Evolutionary conservation across 1,284 basidiomycete species (phyloP).

Genomic region (Boletus mariae): DNA sequence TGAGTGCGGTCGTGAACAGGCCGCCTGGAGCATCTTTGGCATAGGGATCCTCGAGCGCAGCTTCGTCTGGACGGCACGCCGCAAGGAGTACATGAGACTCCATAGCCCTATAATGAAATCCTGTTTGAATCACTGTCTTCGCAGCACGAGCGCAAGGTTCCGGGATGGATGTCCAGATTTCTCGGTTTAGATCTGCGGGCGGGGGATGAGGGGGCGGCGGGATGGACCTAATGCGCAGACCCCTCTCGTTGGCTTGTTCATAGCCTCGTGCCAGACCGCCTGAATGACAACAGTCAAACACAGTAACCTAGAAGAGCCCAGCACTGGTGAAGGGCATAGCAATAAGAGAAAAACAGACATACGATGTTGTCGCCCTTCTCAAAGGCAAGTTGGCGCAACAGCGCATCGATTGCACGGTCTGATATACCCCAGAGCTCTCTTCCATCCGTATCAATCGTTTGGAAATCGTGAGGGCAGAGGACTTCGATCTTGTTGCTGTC

Average conservation of each 20-base stretch:
- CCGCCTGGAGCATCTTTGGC: slow-evolving; percentile 10
- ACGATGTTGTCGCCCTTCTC: slow-evolving; percentile 59
- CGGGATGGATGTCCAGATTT: slow-evolving; percentile 9
- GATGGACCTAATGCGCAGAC: slow-evolving; percentile 11
- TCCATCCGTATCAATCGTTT: slow-evolving; percentile 35
- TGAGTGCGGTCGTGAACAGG: slow-evolving; percentile 22
- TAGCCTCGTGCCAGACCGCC: slow-evolving; percentile 19
- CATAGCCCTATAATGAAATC: slow-evolving; percentile 20
- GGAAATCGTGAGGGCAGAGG: slow-evolving; percentile 54
- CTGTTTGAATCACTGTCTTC: slow-evolving; percentile 4
- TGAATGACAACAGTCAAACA: slow-evolving; percentile 24
- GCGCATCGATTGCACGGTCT: slow-evolving; percentile 52
- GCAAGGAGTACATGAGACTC: slow-evolving; percentile 22
- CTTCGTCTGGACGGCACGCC: slow-evolving; percentile 18
- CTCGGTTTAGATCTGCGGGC: slow-evolving; percentile 15
- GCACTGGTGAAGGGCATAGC: background rate
- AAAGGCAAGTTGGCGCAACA: slow-evolving; percentile 46
- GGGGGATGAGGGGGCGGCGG: slow-evolving; percentile 8
- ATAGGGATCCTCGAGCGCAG: slow-evolving; percentile 12
- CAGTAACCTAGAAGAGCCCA: slow-evolving; percentile 4
- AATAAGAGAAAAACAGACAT: background rate
- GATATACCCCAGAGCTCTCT: slow-evolving; percentile 36
- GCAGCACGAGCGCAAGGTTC: slow-evolving; percentile 10
- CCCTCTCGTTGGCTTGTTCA: background rate
- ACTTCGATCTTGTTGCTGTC: slow-evolving; percentile 45